These are phyloP conservation scores for Chenopodium album DNA, from an alignment of 148 eudicot genomes.

Conservation along the genomic window DNA sequence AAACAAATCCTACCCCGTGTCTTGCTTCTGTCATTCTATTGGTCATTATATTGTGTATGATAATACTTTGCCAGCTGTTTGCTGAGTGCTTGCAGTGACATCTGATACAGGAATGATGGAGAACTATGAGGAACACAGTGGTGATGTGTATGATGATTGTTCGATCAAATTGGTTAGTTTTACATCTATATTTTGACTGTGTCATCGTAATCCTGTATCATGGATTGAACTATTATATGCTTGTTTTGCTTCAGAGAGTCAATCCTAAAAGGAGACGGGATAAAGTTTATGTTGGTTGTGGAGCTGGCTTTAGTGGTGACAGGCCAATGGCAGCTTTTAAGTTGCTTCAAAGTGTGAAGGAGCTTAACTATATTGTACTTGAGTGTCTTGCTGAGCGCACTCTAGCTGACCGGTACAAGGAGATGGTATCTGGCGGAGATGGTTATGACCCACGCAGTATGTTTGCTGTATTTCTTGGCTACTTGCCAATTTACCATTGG, in stretches of 20 bases:
- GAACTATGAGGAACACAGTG: slow-evolving; percentile 1
- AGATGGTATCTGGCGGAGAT: slow-evolving; percentile 62
- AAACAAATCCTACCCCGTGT: too few relatives aligned
- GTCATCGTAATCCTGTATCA: neutral
- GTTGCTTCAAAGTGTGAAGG: slow-evolving; percentile 77
- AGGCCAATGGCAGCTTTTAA: slow-evolving; percentile 89
- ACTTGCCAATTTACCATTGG: neutral
- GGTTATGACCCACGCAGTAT: slow-evolving; percentile 93
- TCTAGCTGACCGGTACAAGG: slow-evolving; percentile 74
- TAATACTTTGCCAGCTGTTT: neutral
- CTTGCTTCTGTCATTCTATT: neutral
- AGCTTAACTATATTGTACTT: slow-evolving; percentile 81
- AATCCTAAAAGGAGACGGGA: slow-evolving; percentile 62
- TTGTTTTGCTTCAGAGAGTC: slow-evolving; percentile 50
- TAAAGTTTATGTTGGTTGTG: slow-evolving; percentile 87
- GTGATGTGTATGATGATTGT: slow-evolving; percentile 36
- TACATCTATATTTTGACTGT: neutral
- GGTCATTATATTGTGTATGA: neutral
- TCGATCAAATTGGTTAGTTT: slow-evolving; percentile 44
- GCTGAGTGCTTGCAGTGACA: slow-evolving; percentile 9
- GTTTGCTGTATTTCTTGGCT: slow-evolving; percentile 28
- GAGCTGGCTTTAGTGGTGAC: slow-evolving; percentile 98
- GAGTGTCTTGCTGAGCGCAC: slow-evolving; percentile 99
- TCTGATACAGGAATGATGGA: slow-evolving; percentile 23
- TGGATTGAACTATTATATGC: neutral